phyloP scores from a whole-genome alignment of 2,329 filamentous ascomycete species.

The Aphanoascus verrucosus region DNA sequence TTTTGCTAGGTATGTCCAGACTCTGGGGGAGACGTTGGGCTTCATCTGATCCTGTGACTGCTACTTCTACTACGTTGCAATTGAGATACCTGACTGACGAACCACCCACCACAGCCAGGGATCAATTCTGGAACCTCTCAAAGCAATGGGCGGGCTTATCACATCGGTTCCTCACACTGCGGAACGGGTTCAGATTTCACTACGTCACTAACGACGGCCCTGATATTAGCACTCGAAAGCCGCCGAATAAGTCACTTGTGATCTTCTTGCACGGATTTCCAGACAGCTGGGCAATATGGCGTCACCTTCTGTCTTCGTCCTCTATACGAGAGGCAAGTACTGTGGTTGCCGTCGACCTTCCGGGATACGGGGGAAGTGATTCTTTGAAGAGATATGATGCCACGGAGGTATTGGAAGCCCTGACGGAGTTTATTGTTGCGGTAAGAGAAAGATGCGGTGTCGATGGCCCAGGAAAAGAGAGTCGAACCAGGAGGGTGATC shows the following conservation, averaged over 20 bases:
- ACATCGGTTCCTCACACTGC: slow-evolving; percentile 44
- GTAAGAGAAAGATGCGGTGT: slow-evolving; percentile 40
- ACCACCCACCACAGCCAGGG: slow-evolving; percentile 33
- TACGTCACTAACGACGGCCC: slow-evolving; percentile 39
- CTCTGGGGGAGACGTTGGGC: too few species aligned
- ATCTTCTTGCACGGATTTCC: slow-evolving; percentile 52
- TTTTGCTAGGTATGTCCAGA: slow-evolving; percentile 33
- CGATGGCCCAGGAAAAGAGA: slow-evolving; percentile 19
- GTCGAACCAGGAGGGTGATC: slow-evolving; percentile 36
- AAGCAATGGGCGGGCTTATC: slow-evolving; percentile 37
- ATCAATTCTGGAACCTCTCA: slow-evolving; percentile 45
- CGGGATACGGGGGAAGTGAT: slow-evolving; percentile 50
- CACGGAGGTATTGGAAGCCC: slow-evolving; percentile 42
- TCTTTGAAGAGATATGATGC: slow-evolving; percentile 41
- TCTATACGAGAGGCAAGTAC: slow-evolving; percentile 32
- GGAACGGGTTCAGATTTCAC: slow-evolving; percentile 43
- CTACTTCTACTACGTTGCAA: background rate
- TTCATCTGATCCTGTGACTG: too few species aligned
- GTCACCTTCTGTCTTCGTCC: slow-evolving; percentile 36
- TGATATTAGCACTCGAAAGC: slow-evolving; percentile 15
- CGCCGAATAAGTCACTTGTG: slow-evolving; percentile 32
- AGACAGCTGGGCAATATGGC: slow-evolving; percentile 48
- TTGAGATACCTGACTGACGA: too few species aligned
- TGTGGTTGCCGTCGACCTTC: slow-evolving; percentile 47
- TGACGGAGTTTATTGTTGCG: slow-evolving; percentile 44